Conservation (phyloP, 345 rosid genomes). For the Eucalyptus sideroxylon region DNA sequence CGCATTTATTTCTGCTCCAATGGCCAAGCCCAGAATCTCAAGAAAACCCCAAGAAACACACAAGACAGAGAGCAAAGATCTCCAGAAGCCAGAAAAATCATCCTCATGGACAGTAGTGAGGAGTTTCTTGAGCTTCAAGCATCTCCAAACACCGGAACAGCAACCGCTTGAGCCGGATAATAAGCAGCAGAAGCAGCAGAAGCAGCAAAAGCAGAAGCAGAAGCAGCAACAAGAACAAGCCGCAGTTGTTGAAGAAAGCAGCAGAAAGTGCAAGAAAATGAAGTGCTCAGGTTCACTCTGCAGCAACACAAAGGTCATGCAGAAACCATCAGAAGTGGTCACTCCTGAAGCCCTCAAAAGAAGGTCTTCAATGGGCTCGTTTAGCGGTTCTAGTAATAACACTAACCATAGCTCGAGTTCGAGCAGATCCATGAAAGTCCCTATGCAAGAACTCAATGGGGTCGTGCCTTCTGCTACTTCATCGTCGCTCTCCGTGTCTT, state of each 20-base stretch:
- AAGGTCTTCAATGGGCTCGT: constrained; percentile 13
- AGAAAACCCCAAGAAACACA: constrained; percentile 16
- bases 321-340: constrained; percentile 10
- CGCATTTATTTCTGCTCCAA: constrained; percentile 1
- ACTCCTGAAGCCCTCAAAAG: constrained; percentile 37
- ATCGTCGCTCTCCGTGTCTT: constrained; percentile 20
- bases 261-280: constrained; percentile 58
- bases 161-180: not conserved
- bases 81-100: not conserved
- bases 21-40: constrained; percentile 30
- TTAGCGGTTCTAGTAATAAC: not conserved
- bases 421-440: constrained; percentile 45
- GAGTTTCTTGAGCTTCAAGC: constrained; percentile 39
- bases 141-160: constrained; percentile 6
- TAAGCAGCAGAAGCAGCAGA: not conserved
- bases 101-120: constrained; percentile 43
- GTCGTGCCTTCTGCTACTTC: constrained; percentile 22
- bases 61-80: constrained; percentile 13
- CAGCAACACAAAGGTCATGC: constrained; percentile 61
- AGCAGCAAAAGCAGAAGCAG: not conserved
- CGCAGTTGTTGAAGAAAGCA: constrained; percentile 12
- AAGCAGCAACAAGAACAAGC: not conserved
- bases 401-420: constrained; percentile 2
- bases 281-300: constrained; percentile 72
- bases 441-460: constrained; percentile 27